Conservation (phyloP, 2,329 filamentous ascomycete species). For the Dichotomopilus funicola region DNA sequence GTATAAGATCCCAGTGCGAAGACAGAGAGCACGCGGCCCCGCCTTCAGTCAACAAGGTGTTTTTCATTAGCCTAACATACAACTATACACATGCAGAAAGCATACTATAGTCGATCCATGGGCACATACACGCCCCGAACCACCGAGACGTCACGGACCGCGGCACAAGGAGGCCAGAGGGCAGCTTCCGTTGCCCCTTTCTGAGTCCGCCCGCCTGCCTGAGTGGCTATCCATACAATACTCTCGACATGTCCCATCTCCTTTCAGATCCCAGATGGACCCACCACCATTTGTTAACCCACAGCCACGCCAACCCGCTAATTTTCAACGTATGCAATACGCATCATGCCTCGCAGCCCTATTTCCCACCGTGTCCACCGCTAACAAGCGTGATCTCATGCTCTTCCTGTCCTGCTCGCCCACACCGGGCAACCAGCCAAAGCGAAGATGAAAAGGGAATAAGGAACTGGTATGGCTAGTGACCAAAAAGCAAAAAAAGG, state of each 20-base stretch:
- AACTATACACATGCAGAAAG: constrained; percentile 25
- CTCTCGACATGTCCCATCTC: neutral
- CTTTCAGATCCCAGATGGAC: neutral
- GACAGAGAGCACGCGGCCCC: neutral
- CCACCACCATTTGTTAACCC: neutral
- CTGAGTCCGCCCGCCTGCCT: neutral
- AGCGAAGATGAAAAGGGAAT: neutral
- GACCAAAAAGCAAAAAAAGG: neutral
- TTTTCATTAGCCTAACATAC: constrained; percentile 23
- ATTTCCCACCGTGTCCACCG: neutral
- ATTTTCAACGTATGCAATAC: neutral
- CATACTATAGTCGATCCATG: constrained; percentile 18
- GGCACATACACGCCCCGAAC: constrained; percentile 6
- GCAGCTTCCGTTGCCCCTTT: neutral
- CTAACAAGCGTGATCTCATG: too few species aligned
- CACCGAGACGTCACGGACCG: constrained; percentile 3
- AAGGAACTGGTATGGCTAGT: neutral
- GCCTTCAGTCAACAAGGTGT: neutral
- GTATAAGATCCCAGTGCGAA: neutral
- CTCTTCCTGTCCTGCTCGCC: neutral
- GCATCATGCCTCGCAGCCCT: neutral
- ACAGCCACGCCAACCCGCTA: neutral
- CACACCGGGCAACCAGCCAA: neutral
- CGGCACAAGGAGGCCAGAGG: neutral
- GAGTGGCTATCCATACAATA: neutral